Evolutionary conservation across 352 stramenopile species (phyloP), one percentile per base, ranked within the genome.

Genomic region (Pythium vanterpoolii): DNA sequence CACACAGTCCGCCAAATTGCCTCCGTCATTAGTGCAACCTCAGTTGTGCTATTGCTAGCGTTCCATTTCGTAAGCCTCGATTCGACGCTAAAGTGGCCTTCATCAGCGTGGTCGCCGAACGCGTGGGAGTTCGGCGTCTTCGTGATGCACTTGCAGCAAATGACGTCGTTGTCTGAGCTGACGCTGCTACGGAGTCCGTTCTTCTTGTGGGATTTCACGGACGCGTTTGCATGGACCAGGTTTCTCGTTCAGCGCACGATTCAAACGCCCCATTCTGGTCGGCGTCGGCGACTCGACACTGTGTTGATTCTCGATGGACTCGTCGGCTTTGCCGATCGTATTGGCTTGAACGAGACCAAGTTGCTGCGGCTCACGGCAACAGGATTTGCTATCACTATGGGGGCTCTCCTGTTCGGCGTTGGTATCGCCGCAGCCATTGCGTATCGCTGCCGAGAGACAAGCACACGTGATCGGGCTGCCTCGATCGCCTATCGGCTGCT

Each of bases 71-170:
- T 80, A 2, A 80, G 75, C 28, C 61, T 86, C 28, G 75, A 89
- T 49, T 49, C 63, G 16, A 71, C 71, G 27, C 45, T 86, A 5
- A 46, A 73, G 30, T 89, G 76, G 74, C 71, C 68, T 0, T 74
- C 70, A 26, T 30, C 74, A 6, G 42, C 70, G 19, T 89, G 76
- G 79, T 82, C 77, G 36, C 82, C 82, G 2, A 92, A 92, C 58
- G 82, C 79, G 16, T 91, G 82, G 82, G 82, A 91, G 60, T 83
- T 88, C 49, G 62, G 84, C 26, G 68, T 83, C 16, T 89, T 87
- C 62, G 70, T 80, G 16, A 73, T 62, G n/a, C 87, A 86, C 61
- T 60, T 92, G 53, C 82, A 92, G 68, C 77, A 87, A 30, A 83
- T 92, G 70, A 64, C 73, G 31, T 72, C 77, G 4, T 48, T 84